Conservation (phyloP, 108 stramenopile genomes). For the Schizochytrium sp. region DNA sequence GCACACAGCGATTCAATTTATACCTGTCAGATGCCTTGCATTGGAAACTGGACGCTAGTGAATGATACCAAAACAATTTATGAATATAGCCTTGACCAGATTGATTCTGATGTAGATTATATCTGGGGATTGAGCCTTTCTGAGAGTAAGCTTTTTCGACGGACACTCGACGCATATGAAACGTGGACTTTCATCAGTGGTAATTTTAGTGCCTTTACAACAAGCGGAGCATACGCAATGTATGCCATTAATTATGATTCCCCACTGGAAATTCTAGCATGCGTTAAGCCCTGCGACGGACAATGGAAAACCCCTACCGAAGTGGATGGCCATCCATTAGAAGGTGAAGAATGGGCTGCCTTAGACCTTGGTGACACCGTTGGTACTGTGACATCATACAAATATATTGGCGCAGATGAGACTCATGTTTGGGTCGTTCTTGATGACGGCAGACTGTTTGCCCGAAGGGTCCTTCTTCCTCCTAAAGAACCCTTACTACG, state of each 20-base stretch:
- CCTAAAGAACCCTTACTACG: neutral
- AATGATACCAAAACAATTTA: neutral
- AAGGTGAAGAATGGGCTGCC: neutral
- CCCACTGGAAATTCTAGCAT: slow-evolving; percentile 13
- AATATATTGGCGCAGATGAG: neutral
- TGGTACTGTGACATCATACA: neutral
- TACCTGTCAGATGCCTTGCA: slow-evolving; percentile 41
- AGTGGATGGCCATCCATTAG: neutral
- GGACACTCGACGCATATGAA: neutral
- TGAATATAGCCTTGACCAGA: neutral
- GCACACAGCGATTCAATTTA: neutral
- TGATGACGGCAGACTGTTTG: neutral
- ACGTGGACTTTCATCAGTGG: slow-evolving; percentile 27
- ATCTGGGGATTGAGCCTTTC: slow-evolving; percentile 1
- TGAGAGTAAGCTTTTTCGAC: neutral
- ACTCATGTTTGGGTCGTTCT: neutral
- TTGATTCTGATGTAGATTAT: neutral
- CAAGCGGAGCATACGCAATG: neutral
- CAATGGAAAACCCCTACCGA: neutral
- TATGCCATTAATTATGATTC: neutral
- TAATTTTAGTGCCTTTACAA: neutral
- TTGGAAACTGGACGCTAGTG: neutral
- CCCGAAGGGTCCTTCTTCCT: slow-evolving; percentile 26
- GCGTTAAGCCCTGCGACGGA: slow-evolving; percentile 38
- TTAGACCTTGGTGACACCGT: neutral